Evolutionary conservation across 2,329 filamentous ascomycete species (phyloP).

Genomic region (Monosporascus sp.): DNA sequence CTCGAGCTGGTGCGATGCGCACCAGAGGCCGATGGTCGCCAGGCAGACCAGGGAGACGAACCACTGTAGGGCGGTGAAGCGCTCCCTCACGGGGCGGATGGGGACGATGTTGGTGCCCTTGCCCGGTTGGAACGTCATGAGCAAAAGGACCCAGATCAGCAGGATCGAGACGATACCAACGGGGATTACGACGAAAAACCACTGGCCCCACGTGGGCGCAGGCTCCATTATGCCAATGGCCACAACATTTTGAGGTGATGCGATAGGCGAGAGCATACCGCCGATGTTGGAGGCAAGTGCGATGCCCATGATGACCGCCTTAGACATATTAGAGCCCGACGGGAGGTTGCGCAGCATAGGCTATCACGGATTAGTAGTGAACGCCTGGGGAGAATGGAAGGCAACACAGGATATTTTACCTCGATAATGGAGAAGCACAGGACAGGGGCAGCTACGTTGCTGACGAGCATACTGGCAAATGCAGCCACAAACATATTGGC

Average conservation of each 20-base stretch:
- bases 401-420: slow-evolving; percentile 39
- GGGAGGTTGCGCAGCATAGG: slow-evolving; percentile 92
- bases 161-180: slow-evolving; percentile 86
- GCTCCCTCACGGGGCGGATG: slow-evolving; percentile 83
- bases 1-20: slow-evolving; percentile 83
- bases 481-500: slow-evolving; percentile 98
- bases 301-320: slow-evolving; percentile 91
- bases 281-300: slow-evolving; percentile 93
- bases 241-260: slow-evolving; percentile 95
- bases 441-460: slow-evolving; percentile 94
- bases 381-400: neutral
- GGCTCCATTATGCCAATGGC: slow-evolving; percentile 94
- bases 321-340: slow-evolving; percentile 85
- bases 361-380: slow-evolving; percentile 33
- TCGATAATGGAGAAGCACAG: slow-evolving; percentile 97
- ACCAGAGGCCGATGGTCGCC: slow-evolving; percentile 85
- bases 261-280: slow-evolving; percentile 93
- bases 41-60: slow-evolving; percentile 85
- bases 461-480: slow-evolving; percentile 98
- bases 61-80: slow-evolving; percentile 83
- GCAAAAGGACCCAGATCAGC: slow-evolving; percentile 81
- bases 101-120: slow-evolving; percentile 84
- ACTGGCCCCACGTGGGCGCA: slow-evolving; percentile 84
- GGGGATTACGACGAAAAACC: slow-evolving; percentile 94
- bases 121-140: slow-evolving; percentile 80